phyloP scores from a whole-genome alignment of 2,329 filamentous ascomycete genomes.

The Dothistroma pini region DNA sequence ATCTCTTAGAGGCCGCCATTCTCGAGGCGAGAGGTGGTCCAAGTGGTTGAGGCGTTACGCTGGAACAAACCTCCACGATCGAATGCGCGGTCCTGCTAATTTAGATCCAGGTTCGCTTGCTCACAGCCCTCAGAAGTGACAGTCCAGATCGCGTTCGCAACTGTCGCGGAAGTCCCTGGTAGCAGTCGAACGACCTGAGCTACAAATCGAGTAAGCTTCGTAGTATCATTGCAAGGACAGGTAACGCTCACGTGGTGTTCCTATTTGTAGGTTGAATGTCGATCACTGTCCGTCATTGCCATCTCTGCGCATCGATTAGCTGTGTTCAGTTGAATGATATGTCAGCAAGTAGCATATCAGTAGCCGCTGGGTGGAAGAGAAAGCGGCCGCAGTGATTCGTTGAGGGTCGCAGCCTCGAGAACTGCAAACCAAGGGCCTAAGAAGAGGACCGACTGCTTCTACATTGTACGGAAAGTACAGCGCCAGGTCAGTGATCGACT shows the following conservation, averaged over 20 bases:
- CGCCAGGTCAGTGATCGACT: not conserved
- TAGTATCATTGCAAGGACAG: not conserved
- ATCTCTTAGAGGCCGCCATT: constrained; percentile 34
- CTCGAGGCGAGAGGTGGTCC: constrained; percentile 33
- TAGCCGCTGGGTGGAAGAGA: not conserved
- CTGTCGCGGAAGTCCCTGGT: constrained; percentile 24
- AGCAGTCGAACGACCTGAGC: constrained; percentile 21
- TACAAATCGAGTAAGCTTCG: not conserved
- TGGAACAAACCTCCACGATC: constrained; percentile 30
- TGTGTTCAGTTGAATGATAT: not conserved
- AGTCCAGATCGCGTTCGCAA: constrained; percentile 20
- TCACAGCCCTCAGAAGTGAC: constrained; percentile 26
- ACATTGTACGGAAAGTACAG: not conserved
- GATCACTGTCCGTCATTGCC: constrained; percentile 17
- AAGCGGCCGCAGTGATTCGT: not conserved
- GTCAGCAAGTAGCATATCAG: not conserved
- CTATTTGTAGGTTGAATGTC: constrained; percentile 12
- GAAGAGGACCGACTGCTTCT: not conserved
- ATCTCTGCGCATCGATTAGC: constrained; percentile 3
- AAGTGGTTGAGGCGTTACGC: constrained; percentile 34
- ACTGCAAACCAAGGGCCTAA: not conserved
- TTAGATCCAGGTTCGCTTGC: constrained; percentile 27
- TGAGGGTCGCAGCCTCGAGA: not conserved
- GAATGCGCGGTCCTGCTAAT: constrained; percentile 20
- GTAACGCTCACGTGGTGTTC: constrained; percentile 4